Percentiles rank a stretch among this genome's conserved stretches.
Conservation (phyloP, 2,329 filamentous ascomycete genomes). For the Graphiopsis chlorocephala region DNA sequence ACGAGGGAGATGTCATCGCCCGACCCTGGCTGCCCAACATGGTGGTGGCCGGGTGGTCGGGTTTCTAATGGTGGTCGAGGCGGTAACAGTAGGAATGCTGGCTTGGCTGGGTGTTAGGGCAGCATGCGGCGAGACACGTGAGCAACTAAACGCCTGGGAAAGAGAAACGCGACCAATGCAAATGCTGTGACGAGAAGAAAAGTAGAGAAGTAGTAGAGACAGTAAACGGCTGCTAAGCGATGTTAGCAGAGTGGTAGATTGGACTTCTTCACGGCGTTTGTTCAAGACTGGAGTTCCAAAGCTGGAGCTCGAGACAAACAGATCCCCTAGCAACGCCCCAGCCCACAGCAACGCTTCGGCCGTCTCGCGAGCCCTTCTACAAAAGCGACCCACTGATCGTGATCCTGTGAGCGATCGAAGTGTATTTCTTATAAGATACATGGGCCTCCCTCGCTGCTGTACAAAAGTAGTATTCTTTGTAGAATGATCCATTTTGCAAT, state of each 20-base stretch:
- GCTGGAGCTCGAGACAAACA: neutral
- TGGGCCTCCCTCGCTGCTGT: neutral
- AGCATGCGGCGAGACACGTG: neutral
- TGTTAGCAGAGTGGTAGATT: neutral
- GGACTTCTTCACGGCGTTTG: slow-evolving; percentile 9
- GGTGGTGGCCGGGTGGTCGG: neutral
- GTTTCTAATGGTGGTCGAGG: slow-evolving; percentile 1
- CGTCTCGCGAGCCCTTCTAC: neutral
- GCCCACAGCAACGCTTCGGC: neutral
- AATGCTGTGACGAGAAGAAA: neutral
- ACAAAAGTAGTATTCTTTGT: neutral
- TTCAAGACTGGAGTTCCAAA: neutral
- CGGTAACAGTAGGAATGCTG: slow-evolving; percentile 14
- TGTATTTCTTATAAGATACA: neutral
- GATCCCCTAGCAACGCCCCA: neutral
- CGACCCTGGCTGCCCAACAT: slow-evolving; percentile 17
- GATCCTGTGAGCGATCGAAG: neutral
- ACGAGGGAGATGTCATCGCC: slow-evolving; percentile 13
- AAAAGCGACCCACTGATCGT: neutral
- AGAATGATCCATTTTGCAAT: neutral
- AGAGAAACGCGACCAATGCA: slow-evolving; percentile 3
- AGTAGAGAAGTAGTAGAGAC: neutral
- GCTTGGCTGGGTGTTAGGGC: neutral
- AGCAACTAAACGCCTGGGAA: neutral
- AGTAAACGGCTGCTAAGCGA: slow-evolving; percentile 11